phyloP scores from a whole-genome alignment of 2,329 filamentous ascomycete species.

The Pyrenophora graminea region DNA sequence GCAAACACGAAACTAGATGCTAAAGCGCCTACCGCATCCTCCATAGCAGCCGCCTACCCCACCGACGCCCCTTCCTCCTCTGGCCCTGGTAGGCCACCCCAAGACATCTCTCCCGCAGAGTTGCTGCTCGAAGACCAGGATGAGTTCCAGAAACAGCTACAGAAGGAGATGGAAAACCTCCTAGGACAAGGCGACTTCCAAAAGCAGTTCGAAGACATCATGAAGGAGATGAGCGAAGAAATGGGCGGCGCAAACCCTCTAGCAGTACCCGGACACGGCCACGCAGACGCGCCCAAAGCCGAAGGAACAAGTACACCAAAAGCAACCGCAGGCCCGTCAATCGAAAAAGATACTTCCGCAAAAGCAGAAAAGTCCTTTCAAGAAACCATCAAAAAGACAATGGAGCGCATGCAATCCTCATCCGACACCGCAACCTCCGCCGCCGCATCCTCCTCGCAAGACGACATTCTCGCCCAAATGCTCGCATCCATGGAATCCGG shows the following conservation, averaged over 20 bases:
- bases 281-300: conserved; percentile 28
- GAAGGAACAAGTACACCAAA: conserved; percentile 13
- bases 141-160: conserved; percentile 83
- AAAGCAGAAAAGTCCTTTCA: conserved; percentile 74
- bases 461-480: conserved; percentile 90
- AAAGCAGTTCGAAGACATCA: conserved; percentile 75
- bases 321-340: conserved; percentile 8
- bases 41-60: conserved; percentile 40
- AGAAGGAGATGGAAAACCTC: conserved; percentile 84
- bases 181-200: conserved; percentile 76
- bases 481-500: conserved; percentile 82
- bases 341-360: conserved; percentile 24
- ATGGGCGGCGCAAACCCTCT: conserved; percentile 30
- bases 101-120: conserved; percentile 36
- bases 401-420: conserved; percentile 93
- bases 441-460: conserved; percentile 62
- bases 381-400: conserved; percentile 88
- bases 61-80: conserved; percentile 45
- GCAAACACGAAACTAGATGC: conserved; percentile 64
- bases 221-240: conserved; percentile 66
- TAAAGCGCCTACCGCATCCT: conserved; percentile 44
- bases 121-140: conserved; percentile 53
- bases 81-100: conserved; percentile 44
- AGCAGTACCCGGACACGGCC: conserved; percentile 21
- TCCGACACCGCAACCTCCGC: conserved; percentile 81